Percentiles rank a stretch among this genome's conserved stretches.
Conservation (phyloP, 306 rosid genomes). For the Begonia loranthoides region DNA sequence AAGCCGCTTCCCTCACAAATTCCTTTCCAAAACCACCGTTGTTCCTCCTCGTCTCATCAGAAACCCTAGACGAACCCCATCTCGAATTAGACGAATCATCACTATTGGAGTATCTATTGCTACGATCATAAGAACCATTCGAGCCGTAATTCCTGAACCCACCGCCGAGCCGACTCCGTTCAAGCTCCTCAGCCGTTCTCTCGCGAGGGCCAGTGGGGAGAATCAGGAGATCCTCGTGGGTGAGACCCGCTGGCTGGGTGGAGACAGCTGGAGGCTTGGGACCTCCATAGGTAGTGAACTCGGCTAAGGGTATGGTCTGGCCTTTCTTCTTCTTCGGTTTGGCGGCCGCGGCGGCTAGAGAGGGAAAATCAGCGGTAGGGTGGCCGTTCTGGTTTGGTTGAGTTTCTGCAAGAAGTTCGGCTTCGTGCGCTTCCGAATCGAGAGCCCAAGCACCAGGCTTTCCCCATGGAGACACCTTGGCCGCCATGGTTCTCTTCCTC, state of each 20-base stretch:
- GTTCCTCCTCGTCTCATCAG: conserved; percentile 38
- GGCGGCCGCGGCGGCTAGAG: conserved; percentile 71
- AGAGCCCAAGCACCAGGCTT: conserved; percentile 98
- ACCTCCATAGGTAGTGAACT: conserved; percentile 35
- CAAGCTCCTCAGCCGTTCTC: conserved; percentile 82
- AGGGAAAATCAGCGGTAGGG: conserved; percentile 50
- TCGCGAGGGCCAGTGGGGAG: conserved; percentile 85
- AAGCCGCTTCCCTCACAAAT: conserved; percentile 33
- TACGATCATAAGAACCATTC: conserved; percentile 21
- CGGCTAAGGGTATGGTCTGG: conserved; percentile 44
- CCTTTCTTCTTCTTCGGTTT: conserved; percentile 84
- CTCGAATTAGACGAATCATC: conserved; percentile 51
- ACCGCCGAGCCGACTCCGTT: conserved; percentile 42
- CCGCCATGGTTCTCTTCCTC: conserved; percentile 48
- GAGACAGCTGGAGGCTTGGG: conserved; percentile 20
- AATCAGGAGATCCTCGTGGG: conserved; percentile 31
- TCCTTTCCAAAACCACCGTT: conserved; percentile 37
- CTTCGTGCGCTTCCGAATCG: conserved; percentile 67
- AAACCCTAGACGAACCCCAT: conserved; percentile 65
- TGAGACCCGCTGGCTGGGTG: conserved; percentile 13
- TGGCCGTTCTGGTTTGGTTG: conserved; percentile 2
- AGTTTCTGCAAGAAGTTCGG: conserved; percentile 45
- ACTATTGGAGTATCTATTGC: conserved; percentile 15
- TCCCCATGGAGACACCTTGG: conserved; percentile 75
- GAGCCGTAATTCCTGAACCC: conserved; percentile 41